Evolutionary conservation across 2,329 filamentous ascomycete species (phyloP).

Genomic region (Plectosphaerella cucumerina): DNA sequence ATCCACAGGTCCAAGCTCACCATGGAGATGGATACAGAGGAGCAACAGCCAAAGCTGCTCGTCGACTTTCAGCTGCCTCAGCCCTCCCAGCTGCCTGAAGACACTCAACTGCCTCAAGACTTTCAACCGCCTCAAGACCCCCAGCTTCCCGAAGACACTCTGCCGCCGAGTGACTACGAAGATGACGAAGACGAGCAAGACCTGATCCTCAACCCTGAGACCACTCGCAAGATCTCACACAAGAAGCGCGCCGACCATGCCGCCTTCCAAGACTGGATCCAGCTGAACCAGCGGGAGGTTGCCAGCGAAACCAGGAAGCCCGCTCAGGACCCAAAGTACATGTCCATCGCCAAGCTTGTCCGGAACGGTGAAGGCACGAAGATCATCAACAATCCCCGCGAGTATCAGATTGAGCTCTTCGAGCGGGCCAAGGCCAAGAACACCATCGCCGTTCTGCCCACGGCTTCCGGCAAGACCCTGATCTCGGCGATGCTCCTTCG

Average conservation of each 20-base stretch:
- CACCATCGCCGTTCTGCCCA: constrained; percentile 88
- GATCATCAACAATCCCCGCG: constrained; percentile 74
- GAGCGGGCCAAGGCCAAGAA: constrained; percentile 82
- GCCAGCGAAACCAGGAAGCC: constrained; percentile 19
- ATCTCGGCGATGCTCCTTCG: constrained; percentile 84
- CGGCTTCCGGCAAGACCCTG: constrained; percentile 94
- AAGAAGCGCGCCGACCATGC: constrained; percentile 46
- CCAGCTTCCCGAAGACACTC: background rate
- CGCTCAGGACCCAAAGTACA: constrained; percentile 20
- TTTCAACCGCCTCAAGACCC: background rate
- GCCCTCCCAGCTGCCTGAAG: too few species aligned
- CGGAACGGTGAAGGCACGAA: constrained; percentile 32
- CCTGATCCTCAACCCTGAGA: constrained; percentile 21
- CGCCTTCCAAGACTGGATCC: constrained; percentile 41
- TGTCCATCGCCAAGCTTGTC: constrained; percentile 27
- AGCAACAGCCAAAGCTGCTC: too few species aligned
- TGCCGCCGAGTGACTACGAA: background rate
- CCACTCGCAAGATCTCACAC: constrained; percentile 35
- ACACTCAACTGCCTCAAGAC: too few species aligned
- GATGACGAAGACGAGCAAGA: constrained; percentile 5
- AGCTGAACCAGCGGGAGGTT: constrained; percentile 29
- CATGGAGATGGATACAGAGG: too few species aligned
- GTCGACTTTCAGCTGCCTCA: too few species aligned
- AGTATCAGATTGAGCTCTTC: constrained; percentile 91
- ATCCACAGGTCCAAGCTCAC: too few species aligned